Evolutionary conservation across 2,329 filamentous ascomycete species (phyloP), one percentile per base, ranked within the genome.

Genomic region (Aspergillus fischeri): DNA sequence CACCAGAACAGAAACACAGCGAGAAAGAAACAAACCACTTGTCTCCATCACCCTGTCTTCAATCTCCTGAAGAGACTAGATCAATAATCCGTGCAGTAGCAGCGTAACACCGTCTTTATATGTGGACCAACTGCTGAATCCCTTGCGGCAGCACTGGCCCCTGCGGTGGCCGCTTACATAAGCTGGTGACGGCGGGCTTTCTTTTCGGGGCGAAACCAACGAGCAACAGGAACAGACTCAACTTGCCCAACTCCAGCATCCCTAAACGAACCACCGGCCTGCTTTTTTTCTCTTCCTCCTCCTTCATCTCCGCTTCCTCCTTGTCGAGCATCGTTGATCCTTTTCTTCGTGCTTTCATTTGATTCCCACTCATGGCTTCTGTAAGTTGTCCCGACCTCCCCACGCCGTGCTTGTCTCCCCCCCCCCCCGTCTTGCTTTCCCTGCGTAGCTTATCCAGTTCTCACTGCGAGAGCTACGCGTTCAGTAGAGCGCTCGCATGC

Each of bases 351-450:
- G 27, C 45, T 10, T 47, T 44, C 50, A 52, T 55, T 51, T 57
- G 60, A 44, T 49, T 57, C 57, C 65, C 65, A 67, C 67, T 62
- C 71, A 79, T 79, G 77, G 77, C 77, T 78, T 79, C 77, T 70
- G 77, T 79, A 70, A 69, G 77, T 77, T 45, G 38, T 41, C 54
- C 45, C 60, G 61, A 58, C 57, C 61, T 62, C 53, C 52, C 58
- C 54, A 58, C 58, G 54, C 59, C 57, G 57, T 52, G 61, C 56
- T 59, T 60, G 53, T 47, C 60, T 59, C 3, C 24, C 24, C 2
- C 24, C 24, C 45, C 29, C 52, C 55, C 55, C 27, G 49, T 51
- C 52, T 51, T 60, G 56, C 56, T 58, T 49, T 48, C 21, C 44
- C 49, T 24, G 20, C 53, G 20, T 8, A 56, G 55, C 57, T 63